A percentile compares a stretch with the other conserved stretches of the same genome.
Evolutionary conservation across 2,329 filamentous ascomycete genomes (phyloP).

Genomic region (Fusarium sp.): DNA sequence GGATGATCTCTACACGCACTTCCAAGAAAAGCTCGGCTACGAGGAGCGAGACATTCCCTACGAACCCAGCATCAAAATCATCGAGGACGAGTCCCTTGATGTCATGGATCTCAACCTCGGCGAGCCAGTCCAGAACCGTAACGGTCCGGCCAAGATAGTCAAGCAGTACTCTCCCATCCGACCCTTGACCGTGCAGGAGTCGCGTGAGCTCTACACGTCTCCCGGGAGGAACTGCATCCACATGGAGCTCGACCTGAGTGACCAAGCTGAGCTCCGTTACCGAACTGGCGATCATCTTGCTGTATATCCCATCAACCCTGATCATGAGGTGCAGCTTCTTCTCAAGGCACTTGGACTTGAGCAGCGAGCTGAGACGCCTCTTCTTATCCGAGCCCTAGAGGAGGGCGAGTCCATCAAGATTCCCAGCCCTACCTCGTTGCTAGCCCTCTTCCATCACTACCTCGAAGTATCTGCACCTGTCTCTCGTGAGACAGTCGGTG

Average conservation of each 20-base stretch:
- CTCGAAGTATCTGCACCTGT: conserved; percentile 53
- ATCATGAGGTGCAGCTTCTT: conserved; percentile 46
- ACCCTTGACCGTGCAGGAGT: conserved; percentile 23
- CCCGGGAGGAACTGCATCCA: conserved; percentile 45
- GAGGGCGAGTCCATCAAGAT: conserved; percentile 38
- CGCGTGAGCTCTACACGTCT: conserved; percentile 31
- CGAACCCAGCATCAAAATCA: conserved; percentile 29
- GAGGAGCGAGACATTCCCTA: conserved; percentile 37
- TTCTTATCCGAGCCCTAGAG: conserved; percentile 39
- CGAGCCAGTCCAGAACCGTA: conserved; percentile 35
- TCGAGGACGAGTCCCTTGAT: conserved; percentile 38
- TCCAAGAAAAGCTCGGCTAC: conserved; percentile 32
- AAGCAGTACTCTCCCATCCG: conserved; percentile 38
- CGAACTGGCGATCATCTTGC: conserved; percentile 53
- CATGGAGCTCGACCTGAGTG: conserved; percentile 50
- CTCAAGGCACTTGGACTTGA: conserved; percentile 42
- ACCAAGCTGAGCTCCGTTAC: conserved; percentile 45
- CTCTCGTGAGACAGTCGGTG: conserved; percentile 52
- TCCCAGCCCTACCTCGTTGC: conserved; percentile 51
- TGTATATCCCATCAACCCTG: conserved; percentile 52
- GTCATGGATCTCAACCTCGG: conserved; percentile 39
- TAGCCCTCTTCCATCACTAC: conserved; percentile 54
- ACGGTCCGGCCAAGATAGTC: conserved; percentile 28
- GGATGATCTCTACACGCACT: conserved; percentile 40
- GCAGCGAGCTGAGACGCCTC: conserved; percentile 34